A percentile compares a stretch with the other conserved stretches of the same genome.
phyloP scores from a whole-genome alignment of 2,329 filamentous ascomycete genomes.

The Aspergillus costaricaensis region DNA sequence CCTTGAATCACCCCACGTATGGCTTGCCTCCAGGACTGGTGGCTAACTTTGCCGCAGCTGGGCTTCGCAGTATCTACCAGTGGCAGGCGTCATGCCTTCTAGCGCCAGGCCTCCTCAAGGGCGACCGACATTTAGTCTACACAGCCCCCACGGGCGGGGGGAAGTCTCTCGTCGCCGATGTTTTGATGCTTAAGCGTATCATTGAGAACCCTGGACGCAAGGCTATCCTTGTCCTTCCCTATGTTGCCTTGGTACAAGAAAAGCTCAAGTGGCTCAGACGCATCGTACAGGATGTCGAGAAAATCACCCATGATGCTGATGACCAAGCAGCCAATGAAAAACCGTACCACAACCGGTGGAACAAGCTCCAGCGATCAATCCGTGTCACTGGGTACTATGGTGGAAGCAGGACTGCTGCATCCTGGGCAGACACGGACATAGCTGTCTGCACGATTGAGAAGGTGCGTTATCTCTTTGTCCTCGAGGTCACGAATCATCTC shows the following conservation, averaged over 20 bases:
- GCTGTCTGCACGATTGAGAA: constrained; percentile 81
- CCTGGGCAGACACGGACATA: constrained; percentile 75
- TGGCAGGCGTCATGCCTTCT: constrained; percentile 77
- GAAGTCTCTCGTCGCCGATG: constrained; percentile 72
- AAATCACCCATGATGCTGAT: constrained; percentile 36
- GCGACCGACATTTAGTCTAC: constrained; percentile 72
- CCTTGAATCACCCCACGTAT: constrained; percentile 65
- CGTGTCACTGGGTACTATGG: constrained; percentile 74
- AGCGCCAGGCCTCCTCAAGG: constrained; percentile 65
- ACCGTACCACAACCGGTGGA: constrained; percentile 54
- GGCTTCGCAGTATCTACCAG: constrained; percentile 73
- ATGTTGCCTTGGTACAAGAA: constrained; percentile 77
- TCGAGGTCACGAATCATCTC: constrained; percentile 6
- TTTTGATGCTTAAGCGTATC: constrained; percentile 72
- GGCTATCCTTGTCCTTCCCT: constrained; percentile 72
- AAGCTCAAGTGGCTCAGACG: constrained; percentile 73
- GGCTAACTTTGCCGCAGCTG: constrained; percentile 64
- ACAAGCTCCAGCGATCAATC: constrained; percentile 60
- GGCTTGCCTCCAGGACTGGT: constrained; percentile 62
- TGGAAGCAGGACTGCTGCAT: constrained; percentile 66
- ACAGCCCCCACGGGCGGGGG: constrained; percentile 77
- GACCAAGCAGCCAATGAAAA: constrained; percentile 35
- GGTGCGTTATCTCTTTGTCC: constrained; percentile 28
- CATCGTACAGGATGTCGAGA: constrained; percentile 62
- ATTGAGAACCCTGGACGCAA: constrained; percentile 66